A percentile compares a stretch with the other conserved stretches of the same genome.
phyloP scores from a whole-genome alignment of 805 yeast species.

The Saccharomyces jurei region DNA sequence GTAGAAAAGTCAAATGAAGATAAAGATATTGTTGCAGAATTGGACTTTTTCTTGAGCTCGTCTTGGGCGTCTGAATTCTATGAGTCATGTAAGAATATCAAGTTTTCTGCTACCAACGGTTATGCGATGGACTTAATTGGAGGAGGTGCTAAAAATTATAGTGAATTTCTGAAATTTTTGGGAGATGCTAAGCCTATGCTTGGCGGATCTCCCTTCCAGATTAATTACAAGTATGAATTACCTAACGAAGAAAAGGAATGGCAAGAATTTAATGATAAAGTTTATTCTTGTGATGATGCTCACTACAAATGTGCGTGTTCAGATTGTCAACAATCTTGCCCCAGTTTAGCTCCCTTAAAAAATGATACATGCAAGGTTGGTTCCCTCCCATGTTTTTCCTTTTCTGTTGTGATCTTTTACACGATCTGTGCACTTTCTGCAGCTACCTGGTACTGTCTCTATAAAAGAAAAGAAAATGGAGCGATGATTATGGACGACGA shows the following conservation, averaged over 20 bases:
- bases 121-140: conserved; percentile 95
- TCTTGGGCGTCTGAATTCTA: conserved; percentile 56
- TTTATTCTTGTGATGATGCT: conserved; percentile 50
- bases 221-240: conserved; percentile 54
- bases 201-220: conserved; percentile 95
- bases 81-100: conserved; percentile 81
- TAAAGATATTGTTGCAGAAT: conserved; percentile 63
- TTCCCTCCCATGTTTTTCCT: conserved; percentile 63
- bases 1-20: conserved; percentile 31
- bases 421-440: conserved; percentile 16
- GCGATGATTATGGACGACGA: conserved; percentile 19
- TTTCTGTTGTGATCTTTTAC: conserved; percentile 50
- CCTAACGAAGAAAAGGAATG: conserved; percentile 16
- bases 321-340: conserved; percentile 80
- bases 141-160: conserved; percentile 82
- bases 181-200: conserved; percentile 91
- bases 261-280: conserved; percentile 13
- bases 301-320: conserved; percentile 77
- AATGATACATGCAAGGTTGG: conserved; percentile 47
- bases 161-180: conserved; percentile 70
- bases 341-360: conserved; percentile 45
- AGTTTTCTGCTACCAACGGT: conserved; percentile 91
- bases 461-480: conserved; percentile 14
- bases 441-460: conserved; percentile 9
- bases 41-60: conserved; percentile 54